Conservation (phyloP, 148 eudicot genomes). For the Camellia japonica region DNA sequence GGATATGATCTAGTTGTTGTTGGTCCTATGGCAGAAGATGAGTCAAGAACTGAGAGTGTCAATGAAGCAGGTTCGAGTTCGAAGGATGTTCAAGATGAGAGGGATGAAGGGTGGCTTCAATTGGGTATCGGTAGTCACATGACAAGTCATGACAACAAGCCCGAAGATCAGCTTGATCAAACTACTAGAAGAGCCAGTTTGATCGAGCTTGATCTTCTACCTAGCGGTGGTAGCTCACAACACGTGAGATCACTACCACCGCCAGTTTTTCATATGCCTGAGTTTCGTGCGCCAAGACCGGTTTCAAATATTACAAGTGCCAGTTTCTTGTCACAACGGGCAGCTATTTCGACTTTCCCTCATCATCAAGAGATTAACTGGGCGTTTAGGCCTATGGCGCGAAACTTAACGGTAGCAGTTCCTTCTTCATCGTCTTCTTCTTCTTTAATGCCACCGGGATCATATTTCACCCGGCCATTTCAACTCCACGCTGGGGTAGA, state of each 20-base stretch:
- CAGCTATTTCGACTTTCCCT: background rate
- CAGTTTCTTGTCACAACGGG: slow-evolving; percentile 6
- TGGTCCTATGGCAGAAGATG: slow-evolving; percentile 34
- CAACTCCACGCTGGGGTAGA: slow-evolving; percentile 17
- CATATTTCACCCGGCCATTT: background rate
- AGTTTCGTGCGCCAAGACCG: slow-evolving; percentile 6
- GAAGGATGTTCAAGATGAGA: slow-evolving; percentile 18
- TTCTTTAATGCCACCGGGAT: slow-evolving; percentile 15
- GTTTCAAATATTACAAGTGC: background rate
- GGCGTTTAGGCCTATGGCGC: slow-evolving; percentile 20
- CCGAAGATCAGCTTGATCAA: background rate
- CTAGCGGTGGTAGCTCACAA: slow-evolving; percentile 5
- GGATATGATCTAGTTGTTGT: slow-evolving; percentile 8
- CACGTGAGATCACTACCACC: background rate
- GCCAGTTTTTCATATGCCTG: slow-evolving; percentile 13
- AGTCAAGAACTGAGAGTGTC: slow-evolving; percentile 28
- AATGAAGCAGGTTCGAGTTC: slow-evolving; percentile 30
- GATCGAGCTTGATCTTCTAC: slow-evolving; percentile 39
- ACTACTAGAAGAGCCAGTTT: slow-evolving; percentile 8
- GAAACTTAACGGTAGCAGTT: slow-evolving; percentile 16
- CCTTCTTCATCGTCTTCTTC: slow-evolving; percentile 14
- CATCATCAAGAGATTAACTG: slow-evolving; percentile 23
- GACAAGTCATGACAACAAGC: slow-evolving; percentile 13
- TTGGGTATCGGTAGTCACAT: slow-evolving; percentile 44
- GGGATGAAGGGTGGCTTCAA: slow-evolving; percentile 55